Percentiles rank a stretch among this genome's conserved stretches.
Conservation (phyloP, 129 eudicot genomes). For the Calendula officinalis region DNA sequence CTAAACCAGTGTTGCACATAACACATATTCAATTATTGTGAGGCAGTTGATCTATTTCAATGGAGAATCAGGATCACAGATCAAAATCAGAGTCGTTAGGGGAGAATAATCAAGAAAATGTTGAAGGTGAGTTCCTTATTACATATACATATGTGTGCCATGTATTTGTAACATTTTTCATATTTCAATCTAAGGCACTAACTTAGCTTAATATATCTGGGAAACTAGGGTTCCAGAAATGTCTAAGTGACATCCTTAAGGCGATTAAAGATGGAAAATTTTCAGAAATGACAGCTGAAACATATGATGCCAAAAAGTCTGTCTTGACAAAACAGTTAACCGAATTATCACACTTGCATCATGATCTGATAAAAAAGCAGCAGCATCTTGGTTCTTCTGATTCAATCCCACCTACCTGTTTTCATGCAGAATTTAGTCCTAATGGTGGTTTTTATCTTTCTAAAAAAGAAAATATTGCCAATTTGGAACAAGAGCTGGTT, state of each 20-base stretch:
- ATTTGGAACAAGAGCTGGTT: constrained; percentile 43
- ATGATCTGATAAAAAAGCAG: constrained; percentile 41
- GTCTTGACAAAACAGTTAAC: constrained; percentile 37
- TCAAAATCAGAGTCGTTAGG: constrained; percentile 16
- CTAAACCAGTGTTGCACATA: too few relatives aligned
- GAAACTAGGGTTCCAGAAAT: constrained; percentile 51
- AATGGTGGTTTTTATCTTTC: constrained; percentile 58
- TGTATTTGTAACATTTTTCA: too few relatives aligned
- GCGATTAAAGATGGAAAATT: constrained; percentile 42
- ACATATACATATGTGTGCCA: too few relatives aligned
- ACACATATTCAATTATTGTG: background rate
- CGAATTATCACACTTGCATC: constrained; percentile 48
- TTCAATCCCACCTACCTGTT: too few relatives aligned
- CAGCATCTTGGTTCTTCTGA: too few relatives aligned
- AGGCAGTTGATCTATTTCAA: constrained; percentile 13
- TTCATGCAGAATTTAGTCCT: constrained; percentile 39
- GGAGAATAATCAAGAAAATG: constrained; percentile 40
- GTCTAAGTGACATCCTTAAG: constrained; percentile 40
- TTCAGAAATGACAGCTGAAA: constrained; percentile 21
- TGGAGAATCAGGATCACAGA: constrained; percentile 30
- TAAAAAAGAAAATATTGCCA: constrained; percentile 33
- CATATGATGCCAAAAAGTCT: too few relatives aligned
- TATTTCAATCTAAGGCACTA: background rate
- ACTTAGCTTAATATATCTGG: background rate
- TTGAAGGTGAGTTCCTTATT: constrained; percentile 45